These are phyloP conservation scores for Entrophospora sp. DNA, from an alignment of 192 early-diverging fungal species.

Conservation along the genomic window DNA sequence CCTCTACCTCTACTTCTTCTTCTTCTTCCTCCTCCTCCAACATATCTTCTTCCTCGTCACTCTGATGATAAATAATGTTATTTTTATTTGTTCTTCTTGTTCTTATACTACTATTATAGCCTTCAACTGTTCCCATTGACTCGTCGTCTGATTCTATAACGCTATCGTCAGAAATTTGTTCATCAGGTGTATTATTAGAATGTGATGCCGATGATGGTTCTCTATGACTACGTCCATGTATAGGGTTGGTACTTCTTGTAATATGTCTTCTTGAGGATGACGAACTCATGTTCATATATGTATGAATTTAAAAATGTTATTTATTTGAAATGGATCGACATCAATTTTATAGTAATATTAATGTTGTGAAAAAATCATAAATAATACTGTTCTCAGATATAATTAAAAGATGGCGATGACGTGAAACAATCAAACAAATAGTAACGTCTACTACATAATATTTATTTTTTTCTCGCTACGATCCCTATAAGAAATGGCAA, in stretches of 20 bases:
- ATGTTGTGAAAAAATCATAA: too few relatives aligned
- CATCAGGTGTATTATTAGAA: too few relatives aligned
- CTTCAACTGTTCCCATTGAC: neutral
- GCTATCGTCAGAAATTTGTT: neutral
- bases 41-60: slow-evolving; percentile 25
- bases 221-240: neutral
- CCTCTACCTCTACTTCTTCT: slow-evolving; percentile 22
- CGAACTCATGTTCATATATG: too few relatives aligned
- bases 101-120: neutral
- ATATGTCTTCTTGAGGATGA: neutral
- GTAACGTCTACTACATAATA: too few relatives aligned
- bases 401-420: too few relatives aligned
- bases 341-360: too few relatives aligned
- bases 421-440: too few relatives aligned
- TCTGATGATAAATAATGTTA: slow-evolving; percentile 18
- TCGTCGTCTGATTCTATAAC: slow-evolving; percentile 8
- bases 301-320: too few relatives aligned
- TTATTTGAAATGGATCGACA: too few relatives aligned
- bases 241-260: neutral
- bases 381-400: too few relatives aligned
- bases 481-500: too few relatives aligned
- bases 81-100: neutral
- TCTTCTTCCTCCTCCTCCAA: slow-evolving; percentile 27
- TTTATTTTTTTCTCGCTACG: too few relatives aligned
- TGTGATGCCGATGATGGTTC: neutral